Conservation (phyloP, 2,329 filamentous ascomycete genomes). For the Colletotrichum trifolii region DNA sequence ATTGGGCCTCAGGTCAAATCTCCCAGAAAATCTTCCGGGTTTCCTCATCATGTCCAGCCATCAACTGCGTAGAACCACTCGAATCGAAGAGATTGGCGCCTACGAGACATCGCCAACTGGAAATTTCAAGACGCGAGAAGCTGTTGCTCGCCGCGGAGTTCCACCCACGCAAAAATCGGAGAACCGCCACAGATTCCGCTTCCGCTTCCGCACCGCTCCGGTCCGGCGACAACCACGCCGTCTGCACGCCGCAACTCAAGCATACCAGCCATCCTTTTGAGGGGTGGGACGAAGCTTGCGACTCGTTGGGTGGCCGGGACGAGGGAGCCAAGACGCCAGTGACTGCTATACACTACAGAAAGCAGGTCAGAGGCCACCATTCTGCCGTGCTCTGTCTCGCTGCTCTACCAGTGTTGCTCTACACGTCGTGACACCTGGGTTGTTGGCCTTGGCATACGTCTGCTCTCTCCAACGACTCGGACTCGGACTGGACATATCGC, state of each 20-base stretch:
- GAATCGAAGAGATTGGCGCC: conserved; percentile 11
- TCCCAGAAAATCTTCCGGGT: conserved; percentile 12
- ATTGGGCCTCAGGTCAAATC: background rate
- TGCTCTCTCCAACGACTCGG: too few species aligned
- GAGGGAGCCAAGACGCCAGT: background rate
- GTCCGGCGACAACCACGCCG: conserved; percentile 26
- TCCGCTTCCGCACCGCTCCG: conserved; percentile 25
- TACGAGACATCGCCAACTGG: background rate
- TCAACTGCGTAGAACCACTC: conserved; percentile 23
- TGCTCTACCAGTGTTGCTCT: too few species aligned
- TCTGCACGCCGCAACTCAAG: background rate
- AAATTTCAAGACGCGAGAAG: conserved; percentile 23
- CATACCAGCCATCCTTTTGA: background rate
- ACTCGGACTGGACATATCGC: too few species aligned
- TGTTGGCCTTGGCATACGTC: too few species aligned
- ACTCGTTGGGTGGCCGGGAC: conserved; percentile 3
- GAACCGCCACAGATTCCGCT: conserved; percentile 33
- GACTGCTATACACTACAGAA: too few species aligned
- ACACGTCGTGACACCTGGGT: too few species aligned
- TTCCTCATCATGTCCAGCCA: conserved; percentile 27
- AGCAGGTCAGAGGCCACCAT: too few species aligned
- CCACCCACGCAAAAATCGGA: conserved; percentile 33
- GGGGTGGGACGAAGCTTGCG: too few species aligned
- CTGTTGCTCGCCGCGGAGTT: conserved; percentile 39
- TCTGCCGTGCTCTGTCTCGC: too few species aligned